phyloP scores from a whole-genome alignment of 2,329 filamentous ascomycete species.

The Ophiobolus disseminans region DNA sequence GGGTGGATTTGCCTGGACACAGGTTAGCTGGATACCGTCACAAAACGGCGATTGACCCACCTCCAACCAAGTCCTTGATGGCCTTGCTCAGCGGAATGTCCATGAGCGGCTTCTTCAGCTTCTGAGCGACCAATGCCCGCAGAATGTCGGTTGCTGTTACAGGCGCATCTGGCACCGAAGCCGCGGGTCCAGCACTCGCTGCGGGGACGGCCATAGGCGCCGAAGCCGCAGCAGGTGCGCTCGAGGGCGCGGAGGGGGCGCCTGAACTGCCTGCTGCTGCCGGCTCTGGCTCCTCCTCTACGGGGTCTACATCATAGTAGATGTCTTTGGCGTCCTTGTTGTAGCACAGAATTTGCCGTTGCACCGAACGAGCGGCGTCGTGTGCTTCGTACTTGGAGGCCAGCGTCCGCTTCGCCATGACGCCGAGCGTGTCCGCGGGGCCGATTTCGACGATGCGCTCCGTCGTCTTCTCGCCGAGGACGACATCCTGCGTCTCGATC shows the following conservation, averaged over 20 bases:
- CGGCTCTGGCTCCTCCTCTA: conserved; percentile 76
- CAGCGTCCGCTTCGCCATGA: conserved; percentile 95
- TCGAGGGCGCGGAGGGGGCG: conserved; percentile 52
- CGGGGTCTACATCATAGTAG: conserved; percentile 96
- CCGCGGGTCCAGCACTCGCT: conserved; percentile 81
- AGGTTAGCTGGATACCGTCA: conserved; percentile 22
- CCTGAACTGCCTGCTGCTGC: conserved; percentile 55
- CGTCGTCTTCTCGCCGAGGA: conserved; percentile 92
- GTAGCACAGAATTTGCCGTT: conserved; percentile 98
- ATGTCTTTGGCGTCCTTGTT: conserved; percentile 99
- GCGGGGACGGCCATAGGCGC: conserved; percentile 64
- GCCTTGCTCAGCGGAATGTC: conserved; percentile 95
- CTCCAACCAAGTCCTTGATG: conserved; percentile 97
- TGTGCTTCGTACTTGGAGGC: conserved; percentile 98
- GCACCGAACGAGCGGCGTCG: conserved; percentile 94
- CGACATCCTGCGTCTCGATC: conserved; percentile 99
- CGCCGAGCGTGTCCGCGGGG: conserved; percentile 93
- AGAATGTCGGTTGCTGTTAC: conserved; percentile 90
- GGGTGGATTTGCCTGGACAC: conserved; percentile 85
- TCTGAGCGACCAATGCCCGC: conserved; percentile 88
- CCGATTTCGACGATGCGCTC: conserved; percentile 98
- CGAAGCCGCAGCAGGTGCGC: conserved; percentile 59
- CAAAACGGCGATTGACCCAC: conserved; percentile 62
- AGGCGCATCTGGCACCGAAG: conserved; percentile 83
- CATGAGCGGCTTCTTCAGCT: conserved; percentile 90